Evolutionary conservation across 2,329 filamentous ascomycete species (phyloP), one percentile per base, ranked within the genome.

Genomic region (Alternaria alternata): DNA sequence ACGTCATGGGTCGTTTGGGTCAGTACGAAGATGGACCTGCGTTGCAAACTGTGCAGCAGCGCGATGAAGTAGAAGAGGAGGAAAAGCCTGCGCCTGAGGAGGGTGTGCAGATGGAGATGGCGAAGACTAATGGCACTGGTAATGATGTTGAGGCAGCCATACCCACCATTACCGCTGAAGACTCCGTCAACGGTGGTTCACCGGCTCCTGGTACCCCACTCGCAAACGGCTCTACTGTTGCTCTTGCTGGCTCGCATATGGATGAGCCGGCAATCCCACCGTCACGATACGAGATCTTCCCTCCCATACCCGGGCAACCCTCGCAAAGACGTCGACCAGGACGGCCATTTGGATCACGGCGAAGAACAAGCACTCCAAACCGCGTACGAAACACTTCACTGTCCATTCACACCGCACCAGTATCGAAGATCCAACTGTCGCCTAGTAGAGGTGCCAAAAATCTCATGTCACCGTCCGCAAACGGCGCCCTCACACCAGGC

Each of bases 1-100:
- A 97, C 76, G 89, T 98, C 42, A 98, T 97, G 93, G 94, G 95
- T 26, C 88, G 93, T 46, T 88, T 91, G 36, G 90, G 90, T 4
- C 91, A 92, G 70, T 94, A 95, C 70, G 93, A 96, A 73, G 87
- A 93, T 51, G 91, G 89, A 6, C 92, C 92, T 6, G 86, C 90
- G 7, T 82, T 98, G 57, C 94, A 92, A 65, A 91, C 94, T 1
- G 92, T 98, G 54, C 94, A 94, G 12, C 93, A 91, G 5, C 88
- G 94, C 36, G 93, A 96, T 62, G 93, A 93, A 22, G 88, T 90
- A 39, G 75, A 78, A 7, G 81, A 83, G 38, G 75, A 80, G 20
- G 79, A 78, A 1, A 73, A 73, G 24, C 73, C 75, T 11, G 72
- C 73, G 36, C 77, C 80, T 28, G 79, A 82, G 70, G 81, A 83